These are phyloP conservation scores for Cryptococcus depauperatus DNA, from an alignment of 1,284 basidiomycete species.

Conservation along the genomic window DNA sequence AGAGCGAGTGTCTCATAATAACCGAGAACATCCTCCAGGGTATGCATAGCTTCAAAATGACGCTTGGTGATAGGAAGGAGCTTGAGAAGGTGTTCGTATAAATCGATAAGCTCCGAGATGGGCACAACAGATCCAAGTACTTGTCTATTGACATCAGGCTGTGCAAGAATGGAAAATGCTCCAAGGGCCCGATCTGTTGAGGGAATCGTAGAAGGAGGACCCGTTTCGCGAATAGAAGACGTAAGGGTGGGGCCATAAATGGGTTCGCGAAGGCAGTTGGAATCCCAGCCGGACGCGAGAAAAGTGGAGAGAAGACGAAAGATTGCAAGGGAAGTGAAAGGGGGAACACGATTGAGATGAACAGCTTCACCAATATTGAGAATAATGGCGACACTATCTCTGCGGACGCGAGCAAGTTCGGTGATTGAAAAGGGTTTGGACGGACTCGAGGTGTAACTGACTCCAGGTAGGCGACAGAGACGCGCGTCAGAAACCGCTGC, in stretches of 20 bases:
- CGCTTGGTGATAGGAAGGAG: constrained; percentile 69
- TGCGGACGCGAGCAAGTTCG: constrained; percentile 66
- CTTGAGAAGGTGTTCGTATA: constrained; percentile 65
- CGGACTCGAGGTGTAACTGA: constrained; percentile 9
- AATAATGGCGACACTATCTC: constrained; percentile 68
- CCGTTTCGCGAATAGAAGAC: constrained; percentile 20
- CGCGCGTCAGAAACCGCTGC: constrained; percentile 55
- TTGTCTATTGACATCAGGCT: constrained; percentile 71
- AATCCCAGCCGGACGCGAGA: constrained; percentile 50
- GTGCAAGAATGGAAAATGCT: constrained; percentile 66
- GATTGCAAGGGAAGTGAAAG: constrained; percentile 50
- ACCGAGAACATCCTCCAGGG: constrained; percentile 59
- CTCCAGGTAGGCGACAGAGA: constrained; percentile 46
- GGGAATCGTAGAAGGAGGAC: constrained; percentile 17
- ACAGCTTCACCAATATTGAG: constrained; percentile 57
- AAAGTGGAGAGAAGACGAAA: constrained; percentile 68
- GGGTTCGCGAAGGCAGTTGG: constrained; percentile 52
- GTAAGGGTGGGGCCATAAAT: constrained; percentile 26
- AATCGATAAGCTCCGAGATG: constrained; percentile 52
- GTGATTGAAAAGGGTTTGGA: constrained; percentile 53
- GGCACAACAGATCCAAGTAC: constrained; percentile 58
- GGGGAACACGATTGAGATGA: constrained; percentile 42
- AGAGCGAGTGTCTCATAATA: constrained; percentile 72
- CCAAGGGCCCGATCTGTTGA: constrained; percentile 58
- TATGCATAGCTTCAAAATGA: constrained; percentile 59